phyloP scores from a whole-genome alignment of 176 grass and related monocot genomes.

The Musa schizocarpa region DNA sequence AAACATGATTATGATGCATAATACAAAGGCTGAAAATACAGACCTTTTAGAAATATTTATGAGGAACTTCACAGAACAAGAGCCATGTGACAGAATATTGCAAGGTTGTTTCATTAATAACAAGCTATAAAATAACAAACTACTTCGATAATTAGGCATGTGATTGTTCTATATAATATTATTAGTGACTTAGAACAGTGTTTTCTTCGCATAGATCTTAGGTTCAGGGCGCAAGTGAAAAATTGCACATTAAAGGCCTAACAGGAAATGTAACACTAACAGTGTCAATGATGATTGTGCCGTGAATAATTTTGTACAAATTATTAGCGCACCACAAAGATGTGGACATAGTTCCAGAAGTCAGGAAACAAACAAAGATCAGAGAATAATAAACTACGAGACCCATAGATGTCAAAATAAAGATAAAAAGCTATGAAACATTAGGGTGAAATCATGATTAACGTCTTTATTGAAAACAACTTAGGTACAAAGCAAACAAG shows the following conservation, averaged over 20 bases:
- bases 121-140: neutral
- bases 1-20: neutral
- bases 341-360: too few relatives aligned
- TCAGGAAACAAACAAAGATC: neutral
- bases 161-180: neutral
- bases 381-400: neutral
- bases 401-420: neutral
- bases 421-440: neutral
- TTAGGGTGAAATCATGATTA: neutral
- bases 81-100: neutral
- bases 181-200: neutral
- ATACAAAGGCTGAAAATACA: neutral
- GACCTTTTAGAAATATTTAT: neutral
- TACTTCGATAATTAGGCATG: neutral
- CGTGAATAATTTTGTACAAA: too few relatives aligned
- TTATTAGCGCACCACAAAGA: too few relatives aligned
- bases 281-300: too few relatives aligned
- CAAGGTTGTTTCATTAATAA: neutral
- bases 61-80: neutral
- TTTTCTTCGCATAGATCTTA: neutral
- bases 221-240: neutral
- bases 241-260: neutral
- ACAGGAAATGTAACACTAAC: neutral
- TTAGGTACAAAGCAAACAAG: neutral
- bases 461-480: neutral